Evolutionary conservation across 2,329 filamentous ascomycete genomes (phyloP).

Genomic region (Pyricularia pennisetigena): DNA sequence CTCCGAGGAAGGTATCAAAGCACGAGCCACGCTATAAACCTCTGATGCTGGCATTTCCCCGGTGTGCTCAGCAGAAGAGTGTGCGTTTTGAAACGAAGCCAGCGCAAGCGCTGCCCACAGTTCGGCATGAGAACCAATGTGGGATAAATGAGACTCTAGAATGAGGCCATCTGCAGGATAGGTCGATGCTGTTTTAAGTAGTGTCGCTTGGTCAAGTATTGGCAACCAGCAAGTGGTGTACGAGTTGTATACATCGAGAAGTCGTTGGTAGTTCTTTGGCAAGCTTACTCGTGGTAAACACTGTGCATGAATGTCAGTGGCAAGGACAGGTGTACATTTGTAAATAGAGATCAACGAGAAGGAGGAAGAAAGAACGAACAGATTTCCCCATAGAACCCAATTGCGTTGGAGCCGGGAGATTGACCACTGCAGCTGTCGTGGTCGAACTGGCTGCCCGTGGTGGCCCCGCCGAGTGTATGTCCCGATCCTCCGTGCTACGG

Average conservation of each 20-base stretch:
- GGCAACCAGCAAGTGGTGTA: conserved; percentile 72
- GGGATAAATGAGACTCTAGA: not conserved
- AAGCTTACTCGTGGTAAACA: not conserved
- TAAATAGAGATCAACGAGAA: not conserved
- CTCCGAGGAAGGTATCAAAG: conserved; percentile 31
- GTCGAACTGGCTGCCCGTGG: not conserved
- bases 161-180: not conserved
- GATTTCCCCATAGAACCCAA: not conserved
- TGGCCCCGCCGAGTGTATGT: not conserved
- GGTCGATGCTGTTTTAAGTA: conserved; percentile 34
- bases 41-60: conserved; percentile 17
- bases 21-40: conserved; percentile 40
- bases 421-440: not conserved
- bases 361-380: not conserved
- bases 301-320: not conserved
- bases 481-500: not conserved
- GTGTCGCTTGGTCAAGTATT: conserved; percentile 56
- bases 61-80: not conserved
- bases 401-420: not conserved
- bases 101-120: conserved; percentile 11
- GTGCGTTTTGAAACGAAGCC: conserved; percentile 7
- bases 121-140: conserved; percentile 1
- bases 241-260: conserved; percentile 65
- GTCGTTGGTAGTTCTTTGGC: conserved; percentile 37
- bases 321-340: not conserved